A percentile compares a stretch with the other conserved stretches of the same genome.
Conservation (phyloP, 305 asterid species). For the Salvia sclarea region DNA sequence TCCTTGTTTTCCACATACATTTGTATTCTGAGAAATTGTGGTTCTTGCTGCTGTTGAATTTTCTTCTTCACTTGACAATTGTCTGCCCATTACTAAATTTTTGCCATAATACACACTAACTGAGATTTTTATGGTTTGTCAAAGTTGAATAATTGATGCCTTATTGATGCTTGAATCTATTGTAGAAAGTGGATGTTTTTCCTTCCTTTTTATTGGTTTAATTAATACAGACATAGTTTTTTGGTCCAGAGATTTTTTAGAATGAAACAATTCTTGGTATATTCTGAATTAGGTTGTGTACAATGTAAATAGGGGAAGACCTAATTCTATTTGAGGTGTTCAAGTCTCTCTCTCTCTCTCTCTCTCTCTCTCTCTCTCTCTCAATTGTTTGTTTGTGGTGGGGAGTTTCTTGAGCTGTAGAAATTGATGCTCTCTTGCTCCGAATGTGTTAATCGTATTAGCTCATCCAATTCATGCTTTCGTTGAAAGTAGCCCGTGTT, state of each 20-base stretch:
- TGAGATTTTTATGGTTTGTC: slow-evolving; percentile 8
- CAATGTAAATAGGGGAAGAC: not conserved
- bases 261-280: not conserved
- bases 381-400: not conserved
- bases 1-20: slow-evolving; percentile 14
- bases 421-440: not conserved
- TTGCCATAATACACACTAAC: not conserved
- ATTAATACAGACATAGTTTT: not conserved
- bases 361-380: not conserved
- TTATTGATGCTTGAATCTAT: slow-evolving; percentile 6
- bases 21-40: slow-evolving; percentile 6
- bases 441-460: not conserved
- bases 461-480: not conserved
- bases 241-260: not conserved
- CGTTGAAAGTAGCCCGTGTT: slow-evolving; percentile 13
- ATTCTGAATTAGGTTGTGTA: not conserved
- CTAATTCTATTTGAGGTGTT: not conserved
- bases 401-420: not conserved
- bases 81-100: not conserved
- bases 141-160: slow-evolving; percentile 4
- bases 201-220: not conserved
- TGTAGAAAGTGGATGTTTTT: slow-evolving; percentile 1
- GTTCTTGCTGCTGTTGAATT: slow-evolving; percentile 19
- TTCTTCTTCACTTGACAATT: not conserved
- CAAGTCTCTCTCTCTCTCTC: not conserved